Conservation (phyloP, 73 alveolate species). For the Loxodes magnus region DNA sequence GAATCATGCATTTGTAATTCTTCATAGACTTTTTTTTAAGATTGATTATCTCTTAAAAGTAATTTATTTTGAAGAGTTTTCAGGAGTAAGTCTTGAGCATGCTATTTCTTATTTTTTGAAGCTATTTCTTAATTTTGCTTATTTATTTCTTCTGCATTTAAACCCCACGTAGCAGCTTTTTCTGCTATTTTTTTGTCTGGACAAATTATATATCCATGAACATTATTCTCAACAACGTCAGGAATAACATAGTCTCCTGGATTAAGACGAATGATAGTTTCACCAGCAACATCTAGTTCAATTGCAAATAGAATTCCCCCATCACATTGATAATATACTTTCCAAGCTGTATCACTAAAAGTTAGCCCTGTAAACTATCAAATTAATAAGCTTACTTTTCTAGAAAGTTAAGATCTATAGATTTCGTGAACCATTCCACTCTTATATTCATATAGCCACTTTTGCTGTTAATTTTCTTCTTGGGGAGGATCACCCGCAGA, state of each 20-base stretch:
- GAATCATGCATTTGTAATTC: no score
- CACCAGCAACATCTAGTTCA: conserved; percentile 74
- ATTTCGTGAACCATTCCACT: conserved; percentile 95
- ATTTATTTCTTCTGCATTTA: conserved; percentile 35
- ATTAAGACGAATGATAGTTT: conserved; percentile 72
- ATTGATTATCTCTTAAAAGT: no score
- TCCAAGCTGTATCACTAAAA: conserved; percentile 79
- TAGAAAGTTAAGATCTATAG: conserved; percentile 59
- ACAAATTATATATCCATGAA: conserved; percentile 81
- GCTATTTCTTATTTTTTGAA: no score
- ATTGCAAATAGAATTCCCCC: conserved; percentile 86
- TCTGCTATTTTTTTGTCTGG: conserved; percentile 86
- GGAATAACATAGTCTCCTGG: no score
- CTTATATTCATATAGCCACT: conserved; percentile 87
- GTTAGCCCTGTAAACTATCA: no score
- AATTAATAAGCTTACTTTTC: not conserved
- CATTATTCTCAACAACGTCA: conserved; percentile 49
- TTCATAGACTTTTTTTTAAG: no score
- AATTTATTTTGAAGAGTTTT: no score
- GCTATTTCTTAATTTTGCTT: no score
- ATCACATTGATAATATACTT: conserved; percentile 67
- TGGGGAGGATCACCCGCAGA: no score
- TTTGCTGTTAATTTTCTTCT: no score
- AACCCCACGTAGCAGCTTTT: conserved; percentile 60
- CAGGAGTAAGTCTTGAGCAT: no score